phyloP scores from a whole-genome alignment of 2,329 filamentous ascomycete species.

The Exutisphaerella laricina region DNA sequence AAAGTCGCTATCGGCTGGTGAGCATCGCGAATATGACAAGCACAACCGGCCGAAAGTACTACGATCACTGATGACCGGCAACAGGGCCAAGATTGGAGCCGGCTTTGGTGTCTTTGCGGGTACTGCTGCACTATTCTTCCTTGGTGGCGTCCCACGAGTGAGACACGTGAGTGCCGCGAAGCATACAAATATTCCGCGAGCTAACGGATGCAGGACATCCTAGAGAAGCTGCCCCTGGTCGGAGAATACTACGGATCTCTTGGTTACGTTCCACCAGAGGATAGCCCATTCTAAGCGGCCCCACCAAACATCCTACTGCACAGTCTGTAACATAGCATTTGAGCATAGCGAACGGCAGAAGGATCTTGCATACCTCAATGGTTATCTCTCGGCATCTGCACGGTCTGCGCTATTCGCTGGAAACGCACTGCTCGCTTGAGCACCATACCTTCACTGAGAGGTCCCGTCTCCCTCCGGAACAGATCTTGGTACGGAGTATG shows the following conservation, averaged over 20 bases:
- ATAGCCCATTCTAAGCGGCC: constrained; percentile 52
- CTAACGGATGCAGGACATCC: constrained; percentile 20
- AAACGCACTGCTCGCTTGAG: constrained; percentile 25
- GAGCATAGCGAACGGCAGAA: neutral
- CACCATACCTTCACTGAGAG: constrained; percentile 31
- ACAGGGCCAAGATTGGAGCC: constrained; percentile 35
- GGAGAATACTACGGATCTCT: constrained; percentile 53
- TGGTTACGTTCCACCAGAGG: constrained; percentile 55
- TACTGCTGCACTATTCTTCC: constrained; percentile 57
- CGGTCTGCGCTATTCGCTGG: constrained; percentile 27
- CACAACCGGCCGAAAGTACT: no score
- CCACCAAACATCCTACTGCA: no score
- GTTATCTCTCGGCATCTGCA: constrained; percentile 26
- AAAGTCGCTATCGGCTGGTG: constrained; percentile 37
- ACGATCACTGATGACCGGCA: neutral
- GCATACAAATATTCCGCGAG: no score
- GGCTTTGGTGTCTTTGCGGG: constrained; percentile 53
- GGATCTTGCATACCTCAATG: constrained; percentile 16
- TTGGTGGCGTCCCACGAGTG: constrained; percentile 51
- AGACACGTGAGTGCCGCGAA: constrained; percentile 4
- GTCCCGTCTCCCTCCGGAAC: constrained; percentile 28
- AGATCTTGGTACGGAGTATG: constrained; percentile 31
- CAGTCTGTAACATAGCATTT: neutral
- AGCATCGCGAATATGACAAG: constrained; percentile 24
- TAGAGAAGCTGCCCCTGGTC: constrained; percentile 54